phyloP scores from a whole-genome alignment of 352 stramenopile species.

The Phytophthora macrochlamydospora region DNA sequence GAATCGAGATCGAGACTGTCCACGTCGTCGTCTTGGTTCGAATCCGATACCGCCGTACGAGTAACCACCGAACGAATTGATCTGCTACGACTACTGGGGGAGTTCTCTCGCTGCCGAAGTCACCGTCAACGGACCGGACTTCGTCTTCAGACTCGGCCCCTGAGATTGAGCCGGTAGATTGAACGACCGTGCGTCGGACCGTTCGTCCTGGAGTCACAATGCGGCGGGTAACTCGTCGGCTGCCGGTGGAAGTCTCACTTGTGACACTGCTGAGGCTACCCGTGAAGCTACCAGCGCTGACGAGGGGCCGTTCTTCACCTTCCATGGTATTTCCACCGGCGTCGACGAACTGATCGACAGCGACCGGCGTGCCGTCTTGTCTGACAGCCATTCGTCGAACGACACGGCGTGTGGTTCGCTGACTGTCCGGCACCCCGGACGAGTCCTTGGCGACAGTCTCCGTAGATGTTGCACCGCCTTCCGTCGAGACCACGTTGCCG shows the following conservation, averaged over 20 bases:
- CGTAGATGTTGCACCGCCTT: slow-evolving; percentile 6
- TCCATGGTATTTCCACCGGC: slow-evolving; percentile 13
- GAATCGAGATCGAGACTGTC: slow-evolving; percentile 22
- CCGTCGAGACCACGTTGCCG: slow-evolving; percentile 12
- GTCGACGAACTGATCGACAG: slow-evolving; percentile 22
- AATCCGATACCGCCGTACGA: slow-evolving; percentile 21
- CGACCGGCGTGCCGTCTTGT: slow-evolving; percentile 20
- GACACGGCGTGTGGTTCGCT: slow-evolving; percentile 21
- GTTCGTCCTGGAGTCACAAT: slow-evolving; percentile 19
- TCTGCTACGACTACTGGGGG: slow-evolving; percentile 7
- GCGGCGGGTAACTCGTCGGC: slow-evolving; percentile 26
- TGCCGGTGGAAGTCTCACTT: slow-evolving; percentile 24
- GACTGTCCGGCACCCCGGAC: background rate
- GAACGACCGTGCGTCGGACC: slow-evolving; percentile 16
- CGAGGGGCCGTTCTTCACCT: slow-evolving; percentile 9
- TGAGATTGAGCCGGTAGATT: slow-evolving; percentile 21
- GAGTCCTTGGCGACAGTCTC: slow-evolving; percentile 10
- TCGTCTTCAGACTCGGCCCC: slow-evolving; percentile 24
- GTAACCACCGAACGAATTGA: slow-evolving; percentile 24
- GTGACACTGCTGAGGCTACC: slow-evolving; percentile 26
- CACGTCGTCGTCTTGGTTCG: slow-evolving; percentile 8
- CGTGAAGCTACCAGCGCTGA: slow-evolving; percentile 21
- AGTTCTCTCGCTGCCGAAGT: slow-evolving; percentile 3
- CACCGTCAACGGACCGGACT: slow-evolving; percentile 10
- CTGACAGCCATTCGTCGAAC: slow-evolving; percentile 18